Evolutionary conservation across 148 eudicot genomes (phyloP), one percentile per base, ranked within the genome.

Genomic region (Rhododendron simsii): DNA sequence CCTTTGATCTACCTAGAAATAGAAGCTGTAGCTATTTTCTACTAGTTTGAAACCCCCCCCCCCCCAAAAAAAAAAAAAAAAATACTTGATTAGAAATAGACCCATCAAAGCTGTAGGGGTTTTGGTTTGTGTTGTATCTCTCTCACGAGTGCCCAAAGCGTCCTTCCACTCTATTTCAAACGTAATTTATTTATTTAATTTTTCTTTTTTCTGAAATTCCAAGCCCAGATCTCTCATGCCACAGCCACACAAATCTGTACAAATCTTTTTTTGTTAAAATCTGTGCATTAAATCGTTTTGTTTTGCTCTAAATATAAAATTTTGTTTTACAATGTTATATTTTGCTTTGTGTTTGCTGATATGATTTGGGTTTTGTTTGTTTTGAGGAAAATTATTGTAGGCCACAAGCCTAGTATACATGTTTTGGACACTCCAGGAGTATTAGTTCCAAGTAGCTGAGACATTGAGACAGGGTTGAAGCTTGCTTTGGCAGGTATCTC

Each of bases 381-480:
- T 33, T 77, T 8, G 28, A 1, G 39, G 39, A 44, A 39, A 44
- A 33, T 44, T 77, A 20, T 20, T 75, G 80, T 97, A 89, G 98
- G 98, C 26, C 93, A 97, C 81, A 92, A 89, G 82, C 99, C 99
- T 88, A 97, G 98, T 92, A 97, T 97, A 85, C 95, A 97, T 89
- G 96, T 97, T 80, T 87, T 93, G 91, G 98, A 97, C 90, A 94
- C 99, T 14, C 99, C 96, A 8, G 99, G 99, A 88, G 98, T 97
- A 86, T 89, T 97, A 86, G 95, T 95, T 87, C 98, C 98, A 53
- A 94, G 93, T 86, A 95, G 95, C 78, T 91, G 98, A 78, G 94
- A 97, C 86, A 91, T 97, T 81, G 99, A 94, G 88, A 95, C 96
- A 57, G 99, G 98, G 81, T 89, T 95, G 81, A 97, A 97, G 92